Evolutionary conservation across 225 moss, liverwort and hornwort genomes (phyloP).

Genomic region (Neckera pumila): DNA sequence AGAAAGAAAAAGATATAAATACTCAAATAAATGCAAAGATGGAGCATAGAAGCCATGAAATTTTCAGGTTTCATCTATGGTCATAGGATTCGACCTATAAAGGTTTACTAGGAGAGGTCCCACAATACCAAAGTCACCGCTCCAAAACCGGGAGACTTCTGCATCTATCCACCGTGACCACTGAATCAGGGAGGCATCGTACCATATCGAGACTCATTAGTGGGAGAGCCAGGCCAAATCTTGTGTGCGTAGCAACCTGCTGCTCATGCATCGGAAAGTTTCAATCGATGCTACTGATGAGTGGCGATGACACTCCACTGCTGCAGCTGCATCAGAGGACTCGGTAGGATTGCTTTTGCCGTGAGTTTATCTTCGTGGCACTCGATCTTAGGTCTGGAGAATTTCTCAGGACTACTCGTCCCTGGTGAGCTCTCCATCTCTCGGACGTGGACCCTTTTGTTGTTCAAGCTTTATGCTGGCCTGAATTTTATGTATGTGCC

Average conservation of each 20-base stretch:
- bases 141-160: background rate
- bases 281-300: no score
- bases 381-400: background rate
- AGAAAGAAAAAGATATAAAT: no score
- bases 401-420: background rate
- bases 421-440: background rate
- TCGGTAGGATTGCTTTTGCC: background rate
- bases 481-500: background rate
- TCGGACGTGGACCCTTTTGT: background rate
- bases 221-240: background rate
- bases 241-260: background rate
- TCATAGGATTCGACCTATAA: background rate
- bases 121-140: no score
- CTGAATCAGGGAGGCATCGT: background rate
- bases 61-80: no score
- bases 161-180: background rate
- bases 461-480: no score
- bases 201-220: background rate
- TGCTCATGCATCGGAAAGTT: no score
- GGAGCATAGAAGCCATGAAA: no score
- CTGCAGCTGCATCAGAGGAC: background rate
- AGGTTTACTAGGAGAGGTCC: no score
- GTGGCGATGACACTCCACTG: background rate
- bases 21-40: no score
- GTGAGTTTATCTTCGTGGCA: background rate